These are phyloP conservation scores for Penicillium occitanis DNA, from an alignment of 2,329 filamentous ascomycete genomes.

Conservation along the genomic window DNA sequence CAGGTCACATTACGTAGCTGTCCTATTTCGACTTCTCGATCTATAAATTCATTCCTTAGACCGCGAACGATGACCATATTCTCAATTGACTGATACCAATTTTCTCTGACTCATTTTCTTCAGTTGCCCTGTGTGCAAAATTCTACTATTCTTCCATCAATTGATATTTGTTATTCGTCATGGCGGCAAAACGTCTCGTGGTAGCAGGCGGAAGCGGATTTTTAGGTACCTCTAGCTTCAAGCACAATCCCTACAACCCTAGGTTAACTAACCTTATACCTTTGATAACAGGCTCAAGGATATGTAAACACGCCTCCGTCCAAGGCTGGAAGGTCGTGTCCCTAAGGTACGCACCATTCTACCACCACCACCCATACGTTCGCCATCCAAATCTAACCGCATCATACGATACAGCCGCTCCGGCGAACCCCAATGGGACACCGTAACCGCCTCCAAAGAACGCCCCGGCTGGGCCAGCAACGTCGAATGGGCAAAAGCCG, in stretches of 20 bases:
- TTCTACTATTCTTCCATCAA: background rate
- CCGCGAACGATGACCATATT: background rate
- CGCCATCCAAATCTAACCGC: background rate
- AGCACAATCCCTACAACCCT: background rate
- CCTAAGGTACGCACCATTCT: slow-evolving; percentile 64
- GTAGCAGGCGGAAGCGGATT: slow-evolving; percentile 95
- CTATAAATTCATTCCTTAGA: slow-evolving; percentile 28
- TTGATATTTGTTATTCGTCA: slow-evolving; percentile 22
- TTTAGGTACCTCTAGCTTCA: slow-evolving; percentile 58
- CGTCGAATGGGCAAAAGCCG: slow-evolving; percentile 83
- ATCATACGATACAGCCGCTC: slow-evolving; percentile 65
- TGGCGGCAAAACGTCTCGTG: slow-evolving; percentile 72
- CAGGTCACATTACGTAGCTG: slow-evolving; percentile 8
- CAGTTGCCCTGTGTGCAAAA: background rate
- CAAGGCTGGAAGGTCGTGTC: slow-evolving; percentile 91
- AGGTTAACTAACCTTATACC: background rate
- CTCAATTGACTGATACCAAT: background rate
- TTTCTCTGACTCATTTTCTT: background rate
- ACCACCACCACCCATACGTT: background rate
- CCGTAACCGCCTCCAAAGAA: slow-evolving; percentile 67
- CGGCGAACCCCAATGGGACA: slow-evolving; percentile 81
- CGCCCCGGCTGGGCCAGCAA: slow-evolving; percentile 78
- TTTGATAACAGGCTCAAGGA: slow-evolving; percentile 60
- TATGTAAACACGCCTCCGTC: slow-evolving; percentile 84
- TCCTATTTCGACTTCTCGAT: slow-evolving; percentile 14